These are phyloP conservation scores for Pyrenochaeta sp. DNA, from an alignment of 2,329 filamentous ascomycete species.

Conservation along the genomic window DNA sequence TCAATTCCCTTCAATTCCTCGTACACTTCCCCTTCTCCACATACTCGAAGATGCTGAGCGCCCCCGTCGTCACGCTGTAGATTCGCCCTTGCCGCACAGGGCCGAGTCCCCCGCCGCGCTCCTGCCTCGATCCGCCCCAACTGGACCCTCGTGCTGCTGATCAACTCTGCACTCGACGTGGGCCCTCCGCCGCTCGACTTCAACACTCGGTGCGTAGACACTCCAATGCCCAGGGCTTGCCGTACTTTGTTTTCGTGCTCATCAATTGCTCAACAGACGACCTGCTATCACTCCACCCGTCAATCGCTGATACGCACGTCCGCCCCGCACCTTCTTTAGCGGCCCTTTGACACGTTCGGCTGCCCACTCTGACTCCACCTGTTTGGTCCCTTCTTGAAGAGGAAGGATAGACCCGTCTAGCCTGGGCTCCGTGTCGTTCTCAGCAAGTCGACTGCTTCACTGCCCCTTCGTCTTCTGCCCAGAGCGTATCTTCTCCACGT, in stretches of 20 bases:
- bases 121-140: too few species aligned
- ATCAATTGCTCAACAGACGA: slow-evolving; percentile 24
- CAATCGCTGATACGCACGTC: slow-evolving; percentile 17
- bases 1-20: slow-evolving; percentile 9
- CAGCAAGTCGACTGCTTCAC: slow-evolving; percentile 5
- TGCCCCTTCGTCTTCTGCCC: slow-evolving; percentile 11
- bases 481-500: slow-evolving; percentile 19
- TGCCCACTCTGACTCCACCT: neutral
- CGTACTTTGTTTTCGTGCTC: slow-evolving; percentile 10
- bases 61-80: slow-evolving; percentile 36
- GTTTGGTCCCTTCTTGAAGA: slow-evolving; percentile 16
- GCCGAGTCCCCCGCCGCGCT: slow-evolving; percentile 18
- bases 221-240: too few species aligned
- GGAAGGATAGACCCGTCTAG: slow-evolving; percentile 15
- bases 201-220: slow-evolving; percentile 16
- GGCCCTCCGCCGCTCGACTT: slow-evolving; percentile 7
- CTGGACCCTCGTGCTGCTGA: slow-evolving; percentile 31
- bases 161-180: slow-evolving; percentile 25
- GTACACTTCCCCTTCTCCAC: slow-evolving; percentile 19
- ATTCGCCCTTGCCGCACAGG: slow-evolving; percentile 17
- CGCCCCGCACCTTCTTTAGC: slow-evolving; percentile 21
- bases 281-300: slow-evolving; percentile 19
- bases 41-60: slow-evolving; percentile 23
- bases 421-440: slow-evolving; percentile 9
- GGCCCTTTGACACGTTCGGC: slow-evolving; percentile 4